Conservation (phyloP, 305 asterid genomes). For the Coffea humblotiana region DNA sequence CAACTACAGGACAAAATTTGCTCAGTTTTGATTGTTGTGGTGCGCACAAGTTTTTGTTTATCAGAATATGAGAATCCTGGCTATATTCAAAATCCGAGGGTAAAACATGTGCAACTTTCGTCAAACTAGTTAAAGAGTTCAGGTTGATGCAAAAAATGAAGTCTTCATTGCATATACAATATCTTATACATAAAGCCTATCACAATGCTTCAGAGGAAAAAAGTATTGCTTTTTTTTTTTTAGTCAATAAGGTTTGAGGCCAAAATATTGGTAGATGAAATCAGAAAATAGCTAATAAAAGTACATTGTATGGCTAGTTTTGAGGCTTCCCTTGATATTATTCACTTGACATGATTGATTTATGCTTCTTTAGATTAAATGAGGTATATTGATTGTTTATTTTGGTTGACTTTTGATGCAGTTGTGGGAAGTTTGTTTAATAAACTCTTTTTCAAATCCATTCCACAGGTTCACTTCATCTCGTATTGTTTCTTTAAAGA, state of each 20-base stretch:
- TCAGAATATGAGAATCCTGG: neutral
- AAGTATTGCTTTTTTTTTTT: neutral
- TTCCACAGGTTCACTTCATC: slow-evolving; percentile 62
- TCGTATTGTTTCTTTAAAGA: neutral
- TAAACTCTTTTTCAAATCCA: slow-evolving; percentile 54
- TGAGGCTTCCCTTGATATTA: neutral
- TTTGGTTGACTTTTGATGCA: slow-evolving; percentile 28
- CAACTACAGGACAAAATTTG: neutral
- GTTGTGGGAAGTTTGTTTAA: slow-evolving; percentile 51
- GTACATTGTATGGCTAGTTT: neutral
- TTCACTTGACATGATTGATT: neutral
- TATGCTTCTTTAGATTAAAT: neutral
- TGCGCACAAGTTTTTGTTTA: neutral
- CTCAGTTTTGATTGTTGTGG: neutral
- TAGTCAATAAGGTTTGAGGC: neutral
- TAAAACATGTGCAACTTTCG: neutral
- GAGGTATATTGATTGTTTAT: neutral
- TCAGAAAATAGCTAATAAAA: neutral
- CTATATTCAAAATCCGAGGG: neutral
- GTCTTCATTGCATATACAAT: neutral
- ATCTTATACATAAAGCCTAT: neutral
- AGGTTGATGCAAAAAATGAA: neutral
- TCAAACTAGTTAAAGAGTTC: neutral
- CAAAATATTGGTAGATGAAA: neutral
- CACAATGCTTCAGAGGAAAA: neutral